A percentile compares a stretch with the other conserved stretches of the same genome.
These are phyloP conservation scores for Orbilia brochopaga DNA, from an alignment of 2,329 filamentous ascomycete species.

Conservation along the genomic window DNA sequence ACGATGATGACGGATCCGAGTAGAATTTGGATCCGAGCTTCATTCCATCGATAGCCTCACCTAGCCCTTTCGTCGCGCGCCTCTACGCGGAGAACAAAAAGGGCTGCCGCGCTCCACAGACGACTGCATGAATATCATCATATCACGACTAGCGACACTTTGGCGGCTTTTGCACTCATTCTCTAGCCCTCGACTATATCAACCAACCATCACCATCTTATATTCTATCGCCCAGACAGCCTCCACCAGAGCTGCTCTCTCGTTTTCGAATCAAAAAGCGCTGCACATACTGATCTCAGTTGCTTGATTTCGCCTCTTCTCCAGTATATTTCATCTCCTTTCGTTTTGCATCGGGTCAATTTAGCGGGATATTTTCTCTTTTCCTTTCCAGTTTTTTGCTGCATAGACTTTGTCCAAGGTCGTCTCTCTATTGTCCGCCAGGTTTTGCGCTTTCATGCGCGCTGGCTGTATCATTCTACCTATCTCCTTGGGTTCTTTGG, in stretches of 20 bases:
- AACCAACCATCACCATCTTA: constrained; percentile 12
- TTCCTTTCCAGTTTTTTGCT: constrained; percentile 3
- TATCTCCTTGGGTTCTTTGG: constrained; percentile 7
- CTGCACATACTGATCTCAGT: background rate
- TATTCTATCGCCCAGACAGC: background rate
- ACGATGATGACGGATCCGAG: constrained; percentile 28
- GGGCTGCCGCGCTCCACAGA: constrained; percentile 16
- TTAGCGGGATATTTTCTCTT: constrained; percentile 16
- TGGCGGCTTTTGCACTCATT: constrained; percentile 18
- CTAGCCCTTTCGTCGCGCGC: background rate
- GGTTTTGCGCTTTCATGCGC: constrained; percentile 18
- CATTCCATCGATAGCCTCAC: background rate
- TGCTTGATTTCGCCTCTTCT: constrained; percentile 8
- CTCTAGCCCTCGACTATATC: background rate
- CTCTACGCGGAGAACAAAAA: constrained; percentile 3
- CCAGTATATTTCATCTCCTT: constrained; percentile 12
- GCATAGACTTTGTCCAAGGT: constrained; percentile 42
- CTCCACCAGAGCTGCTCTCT: background rate
- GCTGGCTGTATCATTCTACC: background rate
- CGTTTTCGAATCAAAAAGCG: constrained; percentile 9
- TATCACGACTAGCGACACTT: constrained; percentile 24
- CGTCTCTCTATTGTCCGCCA: constrained; percentile 18
- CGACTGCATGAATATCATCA: constrained; percentile 29
- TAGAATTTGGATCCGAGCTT: constrained; percentile 15
- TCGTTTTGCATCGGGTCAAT: constrained; percentile 24